A percentile compares a stretch with the other conserved stretches of the same genome.
These are phyloP conservation scores for Candolleomyces eurysporus DNA, from an alignment of 768 basidiomycete genomes.

Conservation along the genomic window DNA sequence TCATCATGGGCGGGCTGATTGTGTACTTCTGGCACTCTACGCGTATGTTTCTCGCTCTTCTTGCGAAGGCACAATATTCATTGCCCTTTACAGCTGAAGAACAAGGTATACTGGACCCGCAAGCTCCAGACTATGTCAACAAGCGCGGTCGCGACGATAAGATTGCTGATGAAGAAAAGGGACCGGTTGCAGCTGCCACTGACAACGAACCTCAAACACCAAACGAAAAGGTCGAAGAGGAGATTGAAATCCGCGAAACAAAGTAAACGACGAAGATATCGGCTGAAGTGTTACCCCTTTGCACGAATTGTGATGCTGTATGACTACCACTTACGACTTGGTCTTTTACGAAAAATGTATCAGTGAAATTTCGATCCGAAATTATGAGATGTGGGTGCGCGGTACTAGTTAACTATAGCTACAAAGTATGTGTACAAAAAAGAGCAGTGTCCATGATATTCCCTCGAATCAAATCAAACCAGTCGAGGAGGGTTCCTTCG, in stretches of 20 bases:
- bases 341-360: no score
- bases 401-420: no score
- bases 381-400: no score
- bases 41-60: slow-evolving; percentile 48
- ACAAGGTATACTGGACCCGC: slow-evolving; percentile 62
- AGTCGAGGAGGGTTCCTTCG: slow-evolving; percentile 27
- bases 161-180: slow-evolving; percentile 15
- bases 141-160: slow-evolving; percentile 18
- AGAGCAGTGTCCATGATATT: no score
- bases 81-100: slow-evolving; percentile 54
- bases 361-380: no score
- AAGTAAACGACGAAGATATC: neutral
- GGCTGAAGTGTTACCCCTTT: slow-evolving; percentile 15
- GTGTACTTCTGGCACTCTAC: slow-evolving; percentile 85
- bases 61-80: neutral
- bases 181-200: neutral
- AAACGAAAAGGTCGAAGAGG: neutral
- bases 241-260: neutral
- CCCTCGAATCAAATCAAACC: slow-evolving; percentile 16
- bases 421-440: no score
- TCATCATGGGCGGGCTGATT: slow-evolving; percentile 71
- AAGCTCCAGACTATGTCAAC: slow-evolving; percentile 56
- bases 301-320: neutral
- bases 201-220: neutral
- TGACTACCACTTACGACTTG: neutral